Evolutionary conservation across 768 basidiomycete species (phyloP).

Genomic region (Russula compacta): DNA sequence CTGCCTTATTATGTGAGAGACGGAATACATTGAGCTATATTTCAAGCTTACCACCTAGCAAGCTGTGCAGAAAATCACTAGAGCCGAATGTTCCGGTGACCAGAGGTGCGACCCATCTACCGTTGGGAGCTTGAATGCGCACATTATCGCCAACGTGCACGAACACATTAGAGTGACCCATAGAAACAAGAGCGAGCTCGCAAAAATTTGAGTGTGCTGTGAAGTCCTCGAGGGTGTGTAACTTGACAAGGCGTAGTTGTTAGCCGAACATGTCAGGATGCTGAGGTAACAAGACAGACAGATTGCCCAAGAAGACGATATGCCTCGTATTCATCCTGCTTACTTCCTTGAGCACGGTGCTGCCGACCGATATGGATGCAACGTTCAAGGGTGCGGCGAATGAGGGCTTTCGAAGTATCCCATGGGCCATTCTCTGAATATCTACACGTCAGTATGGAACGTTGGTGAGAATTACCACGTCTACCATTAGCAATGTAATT

Average conservation of each 20-base stretch:
- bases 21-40: neutral
- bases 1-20: constrained; percentile 25
- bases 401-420: constrained; percentile 80
- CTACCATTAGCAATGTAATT: constrained; percentile 34
- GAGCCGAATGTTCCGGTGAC: constrained; percentile 79
- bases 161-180: constrained; percentile 75
- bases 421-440: constrained; percentile 56
- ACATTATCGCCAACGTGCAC: constrained; percentile 79
- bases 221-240: constrained; percentile 82
- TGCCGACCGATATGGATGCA: constrained; percentile 76
- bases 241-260: constrained; percentile 28
- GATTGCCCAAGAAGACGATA: constrained; percentile 71
- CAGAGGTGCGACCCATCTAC: constrained; percentile 68
- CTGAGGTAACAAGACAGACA: constrained; percentile 26
- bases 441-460: neutral
- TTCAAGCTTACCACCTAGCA: constrained; percentile 53
- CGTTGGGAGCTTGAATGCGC: constrained; percentile 63
- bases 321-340: constrained; percentile 66
- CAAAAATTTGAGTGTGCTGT: constrained; percentile 87
- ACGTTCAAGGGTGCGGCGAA: constrained; percentile 60
- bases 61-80: constrained; percentile 69
- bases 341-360: constrained; percentile 47
- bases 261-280: neutral
- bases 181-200: constrained; percentile 65
- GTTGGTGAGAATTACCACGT: neutral